Conservation (phyloP, 192 early-diverging fungal genomes). For the Dimargaris xerosporica region DNA sequence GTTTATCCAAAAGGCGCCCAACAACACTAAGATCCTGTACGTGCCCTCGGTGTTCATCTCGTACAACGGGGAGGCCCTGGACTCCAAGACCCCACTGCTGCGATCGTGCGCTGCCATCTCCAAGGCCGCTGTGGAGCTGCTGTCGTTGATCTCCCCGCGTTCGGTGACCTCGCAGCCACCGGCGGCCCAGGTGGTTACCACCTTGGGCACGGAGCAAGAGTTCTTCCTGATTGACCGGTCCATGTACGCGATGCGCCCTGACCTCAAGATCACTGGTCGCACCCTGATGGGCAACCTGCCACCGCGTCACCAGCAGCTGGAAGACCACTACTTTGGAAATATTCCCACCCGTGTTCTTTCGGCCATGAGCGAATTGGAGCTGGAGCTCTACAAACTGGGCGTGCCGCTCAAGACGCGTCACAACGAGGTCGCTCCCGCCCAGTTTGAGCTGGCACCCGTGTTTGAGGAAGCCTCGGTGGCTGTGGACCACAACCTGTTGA, state of each 20-base stretch:
- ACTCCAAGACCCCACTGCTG: slow-evolving; percentile 96
- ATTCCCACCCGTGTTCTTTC: slow-evolving; percentile 87
- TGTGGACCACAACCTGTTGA: slow-evolving; percentile 96
- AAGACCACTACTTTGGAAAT: slow-evolving; percentile 99
- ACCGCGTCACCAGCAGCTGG: slow-evolving; percentile 96
- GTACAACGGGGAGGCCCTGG: slow-evolving; percentile 97
- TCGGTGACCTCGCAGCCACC: slow-evolving; percentile 30
- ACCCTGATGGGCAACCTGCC: slow-evolving; percentile 87
- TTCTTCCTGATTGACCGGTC: slow-evolving; percentile 96
- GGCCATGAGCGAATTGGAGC: slow-evolving; percentile 82
- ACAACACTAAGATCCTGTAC: slow-evolving; percentile 86
- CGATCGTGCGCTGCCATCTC: slow-evolving; percentile 80
- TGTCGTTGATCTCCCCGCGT: slow-evolving; percentile 44
- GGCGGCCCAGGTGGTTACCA: slow-evolving; percentile 74
- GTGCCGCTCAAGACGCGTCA: slow-evolving; percentile 98
- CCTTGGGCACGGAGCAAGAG: slow-evolving; percentile 96
- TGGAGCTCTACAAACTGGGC: slow-evolving; percentile 86
- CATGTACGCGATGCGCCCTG: slow-evolving; percentile 84
- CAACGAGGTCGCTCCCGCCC: slow-evolving; percentile 97
- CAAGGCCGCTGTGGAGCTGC: slow-evolving; percentile 60
- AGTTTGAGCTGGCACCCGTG: slow-evolving; percentile 97
- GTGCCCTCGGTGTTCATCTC: slow-evolving; percentile 97
- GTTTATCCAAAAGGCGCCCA: slow-evolving; percentile 86
- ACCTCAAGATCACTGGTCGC: slow-evolving; percentile 92
- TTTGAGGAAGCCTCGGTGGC: slow-evolving; percentile 93